Percentiles rank a stretch among this genome's conserved stretches.
phyloP scores from a whole-genome alignment of 345 rosid species.

The Sisymbrium altissimum region DNA sequence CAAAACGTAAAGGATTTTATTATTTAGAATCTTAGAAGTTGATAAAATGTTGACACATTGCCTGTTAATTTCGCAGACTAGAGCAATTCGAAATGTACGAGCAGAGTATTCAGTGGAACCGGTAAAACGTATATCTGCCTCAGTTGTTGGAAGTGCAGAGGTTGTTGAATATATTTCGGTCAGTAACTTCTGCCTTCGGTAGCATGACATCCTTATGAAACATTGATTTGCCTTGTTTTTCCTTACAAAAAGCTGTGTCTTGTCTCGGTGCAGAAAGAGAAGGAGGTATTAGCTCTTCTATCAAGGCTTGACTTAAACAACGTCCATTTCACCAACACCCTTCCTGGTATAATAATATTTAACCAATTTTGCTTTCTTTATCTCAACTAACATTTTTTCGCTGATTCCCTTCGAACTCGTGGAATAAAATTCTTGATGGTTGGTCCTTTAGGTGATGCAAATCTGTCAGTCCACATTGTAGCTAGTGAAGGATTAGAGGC shows the following conservation, averaged over 20 bases:
- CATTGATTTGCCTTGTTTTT: background rate
- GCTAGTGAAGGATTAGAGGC: slow-evolving; percentile 98
- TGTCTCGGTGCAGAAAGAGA: slow-evolving; percentile 64
- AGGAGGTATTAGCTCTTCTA: slow-evolving; percentile 79
- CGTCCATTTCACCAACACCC: slow-evolving; percentile 58
- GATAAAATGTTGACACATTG: slow-evolving; percentile 13
- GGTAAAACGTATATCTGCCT: slow-evolving; percentile 90
- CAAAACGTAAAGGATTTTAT: background rate
- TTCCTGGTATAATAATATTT: slow-evolving; percentile 53
- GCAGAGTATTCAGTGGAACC: slow-evolving; percentile 99
- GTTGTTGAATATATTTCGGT: slow-evolving; percentile 82
- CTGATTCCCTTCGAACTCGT: background rate
- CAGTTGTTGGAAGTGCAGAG: slow-evolving; percentile 75
- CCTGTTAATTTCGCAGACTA: slow-evolving; percentile 47
- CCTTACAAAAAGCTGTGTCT: background rate
- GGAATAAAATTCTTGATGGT: background rate
- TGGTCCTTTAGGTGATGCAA: slow-evolving; percentile 60
- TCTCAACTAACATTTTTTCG: background rate
- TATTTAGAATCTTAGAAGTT: background rate
- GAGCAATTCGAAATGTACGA: slow-evolving; percentile 89
- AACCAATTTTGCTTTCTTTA: background rate
- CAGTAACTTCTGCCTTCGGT: slow-evolving; percentile 33
- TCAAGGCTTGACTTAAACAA: slow-evolving; percentile 73
- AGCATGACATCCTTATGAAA: background rate
- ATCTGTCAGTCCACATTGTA: slow-evolving; percentile 81